Conservation (phyloP, 306 rosid genomes). For the Rosa lucieae region DNA sequence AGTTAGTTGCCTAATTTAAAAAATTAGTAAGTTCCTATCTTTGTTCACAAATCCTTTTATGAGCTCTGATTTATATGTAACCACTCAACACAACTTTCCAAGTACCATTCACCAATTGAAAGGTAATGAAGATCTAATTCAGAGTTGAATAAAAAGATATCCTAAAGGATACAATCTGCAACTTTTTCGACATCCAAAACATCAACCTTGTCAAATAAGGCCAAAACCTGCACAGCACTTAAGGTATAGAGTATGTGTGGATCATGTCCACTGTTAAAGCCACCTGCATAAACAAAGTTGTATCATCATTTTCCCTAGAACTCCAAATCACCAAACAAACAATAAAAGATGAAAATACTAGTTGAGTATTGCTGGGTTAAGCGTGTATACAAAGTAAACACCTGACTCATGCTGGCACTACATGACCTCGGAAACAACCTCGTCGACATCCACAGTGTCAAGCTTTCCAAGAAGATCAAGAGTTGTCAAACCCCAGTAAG, state of each 20-base stretch:
- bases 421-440: constrained; percentile 72
- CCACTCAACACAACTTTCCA: neutral
- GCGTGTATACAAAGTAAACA: constrained; percentile 13
- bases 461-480: constrained; percentile 79
- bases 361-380: neutral
- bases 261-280: constrained; percentile 80
- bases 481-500: constrained; percentile 81
- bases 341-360: neutral
- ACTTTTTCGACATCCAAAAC: constrained; percentile 64
- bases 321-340: neutral
- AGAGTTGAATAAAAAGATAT: constrained; percentile 18
- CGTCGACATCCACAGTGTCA: constrained; percentile 52
- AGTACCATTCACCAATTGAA: neutral
- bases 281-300: constrained; percentile 47
- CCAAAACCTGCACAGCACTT: constrained; percentile 85
- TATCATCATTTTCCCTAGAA: neutral
- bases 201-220: constrained; percentile 67
- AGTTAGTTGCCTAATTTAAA: neutral
- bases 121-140: neutral
- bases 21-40: neutral
- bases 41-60: neutral
- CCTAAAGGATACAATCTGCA: constrained; percentile 77
- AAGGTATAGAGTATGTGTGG: constrained; percentile 75
- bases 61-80: neutral
- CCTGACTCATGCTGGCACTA: constrained; percentile 86